phyloP scores from a whole-genome alignment of 805 yeast genomes.

The Phaffomyces antillensis region DNA sequence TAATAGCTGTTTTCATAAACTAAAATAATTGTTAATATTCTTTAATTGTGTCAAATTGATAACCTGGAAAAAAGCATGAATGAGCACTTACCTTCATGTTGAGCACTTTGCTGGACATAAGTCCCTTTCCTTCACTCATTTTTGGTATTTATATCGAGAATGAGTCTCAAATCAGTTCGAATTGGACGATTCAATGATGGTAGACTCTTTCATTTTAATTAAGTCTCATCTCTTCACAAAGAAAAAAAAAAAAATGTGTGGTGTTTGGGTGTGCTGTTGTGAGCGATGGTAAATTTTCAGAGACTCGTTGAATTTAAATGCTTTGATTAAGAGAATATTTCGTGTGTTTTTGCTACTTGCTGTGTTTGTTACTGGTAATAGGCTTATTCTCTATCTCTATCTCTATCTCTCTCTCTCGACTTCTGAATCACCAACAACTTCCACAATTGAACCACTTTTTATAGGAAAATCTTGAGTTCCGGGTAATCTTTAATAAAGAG shows the following conservation, averaged over 20 bases:
- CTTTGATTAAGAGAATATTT: no score
- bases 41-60: not conserved
- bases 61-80: not conserved
- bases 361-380: no score
- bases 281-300: not conserved
- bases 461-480: not conserved
- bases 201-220: no score
- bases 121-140: slow-evolving; percentile 12
- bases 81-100: slow-evolving; percentile 49
- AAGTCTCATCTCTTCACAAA: no score
- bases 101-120: slow-evolving; percentile 62
- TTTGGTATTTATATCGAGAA: not conserved
- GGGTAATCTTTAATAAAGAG: slow-evolving; percentile 3
- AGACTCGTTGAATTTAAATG: no score
- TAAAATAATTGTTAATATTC: slow-evolving; percentile 17
- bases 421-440: no score
- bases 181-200: no score
- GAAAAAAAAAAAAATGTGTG: not conserved
- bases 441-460: no score
- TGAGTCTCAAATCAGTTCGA: not conserved
- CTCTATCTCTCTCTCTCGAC: no score
- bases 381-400: no score
- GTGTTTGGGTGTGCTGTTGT: not conserved
- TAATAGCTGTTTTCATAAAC: slow-evolving; percentile 46
- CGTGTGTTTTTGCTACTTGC: no score